Evolutionary conservation across 179 eudicot genomes (phyloP).

Genomic region (Spergularia azorica): DNA sequence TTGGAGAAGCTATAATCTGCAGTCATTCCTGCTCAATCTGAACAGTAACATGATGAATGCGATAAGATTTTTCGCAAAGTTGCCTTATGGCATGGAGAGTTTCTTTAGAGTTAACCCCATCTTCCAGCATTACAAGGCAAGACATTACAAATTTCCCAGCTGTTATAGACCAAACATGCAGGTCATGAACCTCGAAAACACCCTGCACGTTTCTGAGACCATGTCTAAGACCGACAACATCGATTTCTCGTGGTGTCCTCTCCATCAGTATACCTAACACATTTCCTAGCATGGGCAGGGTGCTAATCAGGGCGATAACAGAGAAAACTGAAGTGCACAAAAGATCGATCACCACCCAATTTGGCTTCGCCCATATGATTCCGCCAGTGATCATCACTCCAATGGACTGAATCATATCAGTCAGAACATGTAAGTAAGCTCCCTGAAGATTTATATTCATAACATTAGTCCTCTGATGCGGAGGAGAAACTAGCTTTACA

Average conservation of each 20-base stretch:
- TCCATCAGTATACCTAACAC: slow-evolving; percentile 49
- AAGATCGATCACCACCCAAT: slow-evolving; percentile 51
- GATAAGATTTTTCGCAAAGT: slow-evolving; percentile 32
- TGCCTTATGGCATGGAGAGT: slow-evolving; percentile 33
- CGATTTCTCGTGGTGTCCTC: slow-evolving; percentile 46
- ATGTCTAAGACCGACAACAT: slow-evolving; percentile 38
- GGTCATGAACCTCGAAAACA: slow-evolving; percentile 51
- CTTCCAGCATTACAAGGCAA: slow-evolving; percentile 46
- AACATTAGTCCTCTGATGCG: slow-evolving; percentile 15
- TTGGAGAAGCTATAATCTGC: background rate
- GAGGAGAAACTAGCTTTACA: slow-evolving; percentile 29
- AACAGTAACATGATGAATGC: slow-evolving; percentile 49
- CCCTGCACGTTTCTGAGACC: slow-evolving; percentile 42
- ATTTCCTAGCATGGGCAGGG: slow-evolving; percentile 43
- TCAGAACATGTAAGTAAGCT: slow-evolving; percentile 54
- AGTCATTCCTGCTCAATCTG: slow-evolving; percentile 38
- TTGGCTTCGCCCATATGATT: slow-evolving; percentile 53
- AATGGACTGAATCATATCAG: slow-evolving; percentile 46
- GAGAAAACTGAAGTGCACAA: slow-evolving; percentile 50
- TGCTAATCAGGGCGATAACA: slow-evolving; percentile 34
- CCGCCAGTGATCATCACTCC: slow-evolving; percentile 60
- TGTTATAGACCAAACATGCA: slow-evolving; percentile 64
- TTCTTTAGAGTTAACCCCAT: slow-evolving; percentile 32
- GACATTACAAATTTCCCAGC: slow-evolving; percentile 44
- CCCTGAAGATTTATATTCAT: slow-evolving; percentile 54